phyloP scores from a whole-genome alignment of 768 basidiomycete species.

The Lentinula edodes region DNA sequence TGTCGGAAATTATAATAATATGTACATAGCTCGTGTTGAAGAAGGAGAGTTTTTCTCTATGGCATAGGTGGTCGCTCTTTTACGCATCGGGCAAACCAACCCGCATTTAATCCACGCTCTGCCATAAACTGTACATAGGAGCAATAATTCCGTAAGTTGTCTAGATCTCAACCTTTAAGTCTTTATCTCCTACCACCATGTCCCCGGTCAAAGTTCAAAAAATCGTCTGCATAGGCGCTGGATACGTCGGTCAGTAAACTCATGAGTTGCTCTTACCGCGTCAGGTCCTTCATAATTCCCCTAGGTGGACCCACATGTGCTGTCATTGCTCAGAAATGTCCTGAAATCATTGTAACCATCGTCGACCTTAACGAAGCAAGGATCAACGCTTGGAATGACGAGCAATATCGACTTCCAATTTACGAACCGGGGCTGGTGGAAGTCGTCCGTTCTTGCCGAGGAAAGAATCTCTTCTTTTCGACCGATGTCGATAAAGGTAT shows the following conservation, averaged over 20 bases:
- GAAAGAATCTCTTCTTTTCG: slow-evolving; percentile 95
- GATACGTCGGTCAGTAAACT: slow-evolving; percentile 76
- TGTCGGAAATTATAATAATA: no score
- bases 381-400: slow-evolving; percentile 94
- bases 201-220: slow-evolving; percentile 1
- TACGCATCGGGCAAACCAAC: background rate
- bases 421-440: slow-evolving; percentile 96
- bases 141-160: background rate
- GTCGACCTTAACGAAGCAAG: slow-evolving; percentile 95
- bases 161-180: background rate
- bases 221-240: slow-evolving; percentile 52
- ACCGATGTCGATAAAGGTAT: slow-evolving; percentile 93
- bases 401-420: slow-evolving; percentile 83
- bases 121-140: background rate
- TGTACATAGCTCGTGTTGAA: background rate
- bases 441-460: slow-evolving; percentile 82
- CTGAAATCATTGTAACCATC: slow-evolving; percentile 91
- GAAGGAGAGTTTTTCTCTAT: no score
- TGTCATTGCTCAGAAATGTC: slow-evolving; percentile 90
- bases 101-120: background rate
- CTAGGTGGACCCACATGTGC: slow-evolving; percentile 93
- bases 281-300: slow-evolving; percentile 13
- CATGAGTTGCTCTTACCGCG: slow-evolving; percentile 1
- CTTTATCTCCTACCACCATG: background rate
- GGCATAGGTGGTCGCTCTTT: background rate